These are phyloP conservation scores for Vanrija humicola DNA, from an alignment of 1,284 basidiomycete species.

Conservation along the genomic window DNA sequence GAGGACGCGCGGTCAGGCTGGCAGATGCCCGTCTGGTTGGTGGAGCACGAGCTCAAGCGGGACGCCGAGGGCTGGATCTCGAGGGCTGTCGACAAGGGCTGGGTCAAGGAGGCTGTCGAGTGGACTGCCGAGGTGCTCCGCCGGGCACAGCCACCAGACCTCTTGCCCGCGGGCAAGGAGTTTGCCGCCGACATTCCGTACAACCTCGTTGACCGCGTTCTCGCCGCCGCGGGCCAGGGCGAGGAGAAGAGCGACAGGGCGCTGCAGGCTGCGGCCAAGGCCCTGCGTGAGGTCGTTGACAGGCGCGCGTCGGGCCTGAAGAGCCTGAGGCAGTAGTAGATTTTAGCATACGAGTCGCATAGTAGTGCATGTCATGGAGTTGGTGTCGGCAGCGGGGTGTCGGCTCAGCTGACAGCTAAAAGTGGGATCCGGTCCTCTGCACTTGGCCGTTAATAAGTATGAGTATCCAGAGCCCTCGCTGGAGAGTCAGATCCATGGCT, in stretches of 20 bases:
- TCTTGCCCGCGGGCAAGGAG: constrained; percentile 57
- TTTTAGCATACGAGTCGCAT: too few relatives aligned
- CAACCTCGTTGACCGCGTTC: constrained; percentile 77
- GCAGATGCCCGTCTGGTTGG: constrained; percentile 72
- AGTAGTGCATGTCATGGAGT: too few relatives aligned
- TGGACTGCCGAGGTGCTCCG: constrained; percentile 66
- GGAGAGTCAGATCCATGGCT: too few relatives aligned
- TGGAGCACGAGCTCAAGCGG: constrained; percentile 52
- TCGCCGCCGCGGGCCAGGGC: constrained; percentile 62
- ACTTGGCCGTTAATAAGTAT: too few relatives aligned
- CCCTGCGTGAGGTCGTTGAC: constrained; percentile 24
- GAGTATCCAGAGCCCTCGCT: too few relatives aligned
- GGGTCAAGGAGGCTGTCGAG: constrained; percentile 71
- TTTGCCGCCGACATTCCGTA: constrained; percentile 73
- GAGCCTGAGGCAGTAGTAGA: neutral
- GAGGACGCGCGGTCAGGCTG: constrained; percentile 46
- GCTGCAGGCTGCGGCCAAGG: constrained; percentile 29
- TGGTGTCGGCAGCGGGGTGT: too few relatives aligned
- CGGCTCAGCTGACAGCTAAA: too few relatives aligned
- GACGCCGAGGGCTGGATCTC: constrained; percentile 35
- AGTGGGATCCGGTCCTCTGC: too few relatives aligned
- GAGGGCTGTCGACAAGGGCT: constrained; percentile 62
- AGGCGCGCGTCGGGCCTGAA: constrained; percentile 23
- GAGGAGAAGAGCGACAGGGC: constrained; percentile 47
- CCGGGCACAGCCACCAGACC: constrained; percentile 60